phyloP scores from a whole-genome alignment of 139 green algal species.

The Chlamydomonas urium region DNA sequence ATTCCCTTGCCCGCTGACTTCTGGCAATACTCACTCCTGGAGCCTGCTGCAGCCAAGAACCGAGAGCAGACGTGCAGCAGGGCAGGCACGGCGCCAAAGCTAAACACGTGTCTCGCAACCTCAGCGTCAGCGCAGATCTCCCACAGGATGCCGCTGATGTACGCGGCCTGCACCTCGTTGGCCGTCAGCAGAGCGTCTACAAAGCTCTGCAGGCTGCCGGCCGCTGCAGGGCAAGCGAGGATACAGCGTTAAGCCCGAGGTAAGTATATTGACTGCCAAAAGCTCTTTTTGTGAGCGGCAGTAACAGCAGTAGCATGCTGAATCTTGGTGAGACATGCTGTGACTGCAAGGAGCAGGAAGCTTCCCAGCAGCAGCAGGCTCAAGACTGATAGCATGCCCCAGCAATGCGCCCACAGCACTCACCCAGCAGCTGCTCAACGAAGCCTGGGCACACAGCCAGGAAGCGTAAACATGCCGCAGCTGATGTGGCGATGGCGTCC shows the following conservation, averaged over 20 bases:
- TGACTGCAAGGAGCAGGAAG: no score
- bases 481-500: constrained; percentile 31
- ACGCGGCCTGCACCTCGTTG: constrained; percentile 35
- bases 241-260: background rate
- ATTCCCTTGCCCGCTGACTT: no score
- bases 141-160: constrained; percentile 43
- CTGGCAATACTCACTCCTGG: constrained; percentile 16
- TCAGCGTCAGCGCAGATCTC: constrained; percentile 31
- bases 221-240: constrained; percentile 8
- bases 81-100: constrained; percentile 10
- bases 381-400: background rate
- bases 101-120: constrained; percentile 21
- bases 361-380: no score
- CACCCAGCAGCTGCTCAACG: constrained; percentile 27
- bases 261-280: no score
- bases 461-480: constrained; percentile 47
- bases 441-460: constrained; percentile 41
- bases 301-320: no score
- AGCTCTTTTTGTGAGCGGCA: no score
- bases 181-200: constrained; percentile 17
- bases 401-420: background rate
- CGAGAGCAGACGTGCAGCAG: constrained; percentile 34
- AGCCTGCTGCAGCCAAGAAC: constrained; percentile 15
- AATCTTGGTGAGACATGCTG: no score
- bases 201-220: constrained; percentile 13